Percentiles rank a stretch among this genome's conserved stretches.
Conservation (phyloP, 768 basidiomycete genomes). For the Neoboletus brunneissimus region DNA sequence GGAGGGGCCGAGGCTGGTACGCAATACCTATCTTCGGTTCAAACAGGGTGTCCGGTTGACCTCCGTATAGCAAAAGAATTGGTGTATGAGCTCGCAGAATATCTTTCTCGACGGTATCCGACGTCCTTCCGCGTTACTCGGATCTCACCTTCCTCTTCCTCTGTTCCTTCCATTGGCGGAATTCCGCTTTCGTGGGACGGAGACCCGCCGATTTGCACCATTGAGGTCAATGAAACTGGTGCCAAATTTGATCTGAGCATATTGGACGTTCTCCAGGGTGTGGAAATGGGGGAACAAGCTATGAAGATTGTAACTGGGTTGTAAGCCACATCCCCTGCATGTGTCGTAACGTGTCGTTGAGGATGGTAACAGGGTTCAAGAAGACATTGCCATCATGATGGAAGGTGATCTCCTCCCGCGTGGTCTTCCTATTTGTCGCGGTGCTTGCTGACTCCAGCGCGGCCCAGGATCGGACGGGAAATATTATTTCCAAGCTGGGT, state of each 20-base stretch:
- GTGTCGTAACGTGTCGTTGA: constrained; percentile 5
- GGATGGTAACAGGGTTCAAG: constrained; percentile 43
- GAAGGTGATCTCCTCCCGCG: constrained; percentile 41
- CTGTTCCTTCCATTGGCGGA: constrained; percentile 20
- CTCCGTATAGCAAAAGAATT: constrained; percentile 56
- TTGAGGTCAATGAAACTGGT: constrained; percentile 50
- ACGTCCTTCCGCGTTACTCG: constrained; percentile 51
- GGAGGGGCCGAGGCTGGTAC: constrained; percentile 33
- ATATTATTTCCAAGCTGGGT: constrained; percentile 75
- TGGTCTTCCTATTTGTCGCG: constrained; percentile 12
- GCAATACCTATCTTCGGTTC: not conserved
- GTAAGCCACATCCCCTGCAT: constrained; percentile 38
- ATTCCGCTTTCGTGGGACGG: constrained; percentile 39
- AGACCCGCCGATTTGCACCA: constrained; percentile 46
- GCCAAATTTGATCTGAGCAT: constrained; percentile 50
- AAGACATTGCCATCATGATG: constrained; percentile 58
- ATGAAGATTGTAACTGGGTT: constrained; percentile 61
- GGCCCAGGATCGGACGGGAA: constrained; percentile 57
- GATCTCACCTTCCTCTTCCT: constrained; percentile 3
- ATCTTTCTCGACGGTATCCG: constrained; percentile 62
- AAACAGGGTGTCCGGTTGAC: not conserved
- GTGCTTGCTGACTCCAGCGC: constrained; percentile 18
- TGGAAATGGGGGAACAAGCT: constrained; percentile 43
- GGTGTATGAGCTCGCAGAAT: constrained; percentile 66
- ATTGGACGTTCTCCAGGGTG: constrained; percentile 14